A percentile compares a stretch with the other conserved stretches of the same genome.
phyloP scores from a whole-genome alignment of 179 eudicot species.

The Camellia oleifera region DNA sequence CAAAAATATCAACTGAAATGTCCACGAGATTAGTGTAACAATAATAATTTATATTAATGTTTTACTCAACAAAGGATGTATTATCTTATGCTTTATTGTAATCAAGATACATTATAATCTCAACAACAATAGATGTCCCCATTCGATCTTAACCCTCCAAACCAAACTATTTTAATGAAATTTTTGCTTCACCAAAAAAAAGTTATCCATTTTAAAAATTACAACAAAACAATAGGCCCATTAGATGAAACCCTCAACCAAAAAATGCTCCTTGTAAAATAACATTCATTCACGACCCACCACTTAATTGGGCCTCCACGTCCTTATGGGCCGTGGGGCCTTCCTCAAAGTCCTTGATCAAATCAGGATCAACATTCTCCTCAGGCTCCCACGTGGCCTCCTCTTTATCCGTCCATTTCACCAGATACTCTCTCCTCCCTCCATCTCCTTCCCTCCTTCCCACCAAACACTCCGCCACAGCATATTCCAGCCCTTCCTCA shows the following conservation, averaged over 20 bases:
- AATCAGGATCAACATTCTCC: constrained; percentile 80
- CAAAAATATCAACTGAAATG: too few species aligned
- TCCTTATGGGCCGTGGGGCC: not conserved
- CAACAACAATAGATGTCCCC: too few species aligned
- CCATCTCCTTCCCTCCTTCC: constrained; percentile 50
- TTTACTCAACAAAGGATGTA: too few species aligned
- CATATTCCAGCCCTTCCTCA: constrained; percentile 88
- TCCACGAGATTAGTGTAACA: too few species aligned
- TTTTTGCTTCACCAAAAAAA: too few species aligned
- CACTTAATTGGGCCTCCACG: constrained; percentile 10
- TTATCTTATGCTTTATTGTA: too few species aligned
- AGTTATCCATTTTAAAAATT: not conserved
- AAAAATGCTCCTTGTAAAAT: not conserved
- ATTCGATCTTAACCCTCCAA: too few species aligned
- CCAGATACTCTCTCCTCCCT: constrained; percentile 60
- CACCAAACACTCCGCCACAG: constrained; percentile 58
- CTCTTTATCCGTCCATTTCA: constrained; percentile 84
- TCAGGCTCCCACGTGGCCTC: constrained; percentile 93
- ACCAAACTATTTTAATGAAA: too few species aligned
- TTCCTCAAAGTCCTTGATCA: constrained; percentile 62
- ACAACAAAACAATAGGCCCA: not conserved
- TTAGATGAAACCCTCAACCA: not conserved
- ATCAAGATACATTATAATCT: too few species aligned
- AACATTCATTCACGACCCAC: not conserved
- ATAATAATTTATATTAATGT: too few species aligned